Base-by-base conservation (phyloP, 371 early-diverging fungal genomes). In the Gilbertella persicaria region DNA sequence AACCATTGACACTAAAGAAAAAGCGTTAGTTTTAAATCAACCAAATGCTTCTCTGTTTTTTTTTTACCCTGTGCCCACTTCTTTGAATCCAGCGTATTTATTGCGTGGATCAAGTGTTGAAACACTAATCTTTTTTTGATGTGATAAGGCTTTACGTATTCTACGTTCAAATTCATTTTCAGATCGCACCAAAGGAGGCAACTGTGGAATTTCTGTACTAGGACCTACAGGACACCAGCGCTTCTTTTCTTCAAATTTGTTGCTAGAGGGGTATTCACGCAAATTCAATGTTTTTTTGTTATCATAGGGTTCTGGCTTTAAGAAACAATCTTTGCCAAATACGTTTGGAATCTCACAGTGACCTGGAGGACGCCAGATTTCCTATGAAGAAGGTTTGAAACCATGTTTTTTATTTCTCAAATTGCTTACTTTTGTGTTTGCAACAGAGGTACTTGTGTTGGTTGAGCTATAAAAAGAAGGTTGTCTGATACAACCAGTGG, bases 41-140 rank as follows among this genome's bases (percentile, higher is more conserved):
- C 42, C 25, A 49, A 49, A 35, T 25, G 37, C 9, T 4, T 35
- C 16, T n/a, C n/a, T n/a, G n/a, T 37, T 38, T 29, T 9, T 19
- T 14, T 35, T 52, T 59, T 64, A 74, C 75, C 75, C 79, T 24
- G 79, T 78, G 41, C 79, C 79, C 4, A 78, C 65, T 61, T 78
- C 79, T 45, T 70, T 73, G 46, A 74, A 75, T 25, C 64, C 61
- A 26, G 63, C 56, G 38, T 78, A 78, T 49, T 73, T 66, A 57
- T 69, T 68, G 25, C 68, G 57, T 9, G 79, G 79, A 64, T 78
- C 73, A 14, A 71, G 45, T 21, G 67, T 64, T 12, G 72, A 68
- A 4, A 74, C 69, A 14, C 46, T 63, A 17, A 68, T 61, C 24
- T 71, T 73, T 3, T 50, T 39, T 37, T 49, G 56, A 35, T 41